A percentile compares a stretch with the other conserved stretches of the same genome.
These are phyloP conservation scores for Nannochloropsis salina DNA, from an alignment of 108 stramenopile species.

Conservation along the genomic window DNA sequence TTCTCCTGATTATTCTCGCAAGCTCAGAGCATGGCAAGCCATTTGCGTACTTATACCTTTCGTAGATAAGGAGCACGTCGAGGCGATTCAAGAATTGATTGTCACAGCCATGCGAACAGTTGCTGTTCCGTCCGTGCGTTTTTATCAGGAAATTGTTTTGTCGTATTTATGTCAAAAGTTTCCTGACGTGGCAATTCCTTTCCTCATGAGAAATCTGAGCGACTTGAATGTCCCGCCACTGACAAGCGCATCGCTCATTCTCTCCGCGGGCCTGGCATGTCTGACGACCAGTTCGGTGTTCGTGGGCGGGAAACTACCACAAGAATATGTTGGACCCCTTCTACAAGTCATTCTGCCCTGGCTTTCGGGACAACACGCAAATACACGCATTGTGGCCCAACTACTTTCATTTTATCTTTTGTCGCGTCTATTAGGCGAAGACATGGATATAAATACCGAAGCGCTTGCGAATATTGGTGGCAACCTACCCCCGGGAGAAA, in stretches of 20 bases:
- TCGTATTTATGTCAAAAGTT: neutral
- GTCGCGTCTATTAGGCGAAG: neutral
- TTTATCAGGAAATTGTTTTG: neutral
- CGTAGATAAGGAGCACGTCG: neutral
- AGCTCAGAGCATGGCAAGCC: neutral
- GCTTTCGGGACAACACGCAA: neutral
- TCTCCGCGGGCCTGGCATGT: neutral
- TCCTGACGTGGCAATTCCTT: slow-evolving; percentile 7
- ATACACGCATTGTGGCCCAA: neutral
- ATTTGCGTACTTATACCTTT: slow-evolving; percentile 8
- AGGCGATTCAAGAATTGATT: neutral
- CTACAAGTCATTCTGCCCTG: neutral
- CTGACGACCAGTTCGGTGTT: neutral
- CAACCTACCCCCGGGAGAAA: neutral
- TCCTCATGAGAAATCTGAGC: neutral
- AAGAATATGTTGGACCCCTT: neutral
- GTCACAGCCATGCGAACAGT: neutral
- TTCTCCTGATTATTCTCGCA: slow-evolving; percentile 2
- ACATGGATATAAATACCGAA: neutral
- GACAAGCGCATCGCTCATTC: neutral
- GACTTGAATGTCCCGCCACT: neutral
- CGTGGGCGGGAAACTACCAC: neutral
- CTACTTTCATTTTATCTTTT: slow-evolving; percentile 5
- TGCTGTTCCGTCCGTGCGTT: neutral
- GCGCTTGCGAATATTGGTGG: neutral